A percentile compares a stretch with the other conserved stretches of the same genome.
Conservation (phyloP, 2,329 filamentous ascomycete genomes). For the Trichoderma sp. region DNA sequence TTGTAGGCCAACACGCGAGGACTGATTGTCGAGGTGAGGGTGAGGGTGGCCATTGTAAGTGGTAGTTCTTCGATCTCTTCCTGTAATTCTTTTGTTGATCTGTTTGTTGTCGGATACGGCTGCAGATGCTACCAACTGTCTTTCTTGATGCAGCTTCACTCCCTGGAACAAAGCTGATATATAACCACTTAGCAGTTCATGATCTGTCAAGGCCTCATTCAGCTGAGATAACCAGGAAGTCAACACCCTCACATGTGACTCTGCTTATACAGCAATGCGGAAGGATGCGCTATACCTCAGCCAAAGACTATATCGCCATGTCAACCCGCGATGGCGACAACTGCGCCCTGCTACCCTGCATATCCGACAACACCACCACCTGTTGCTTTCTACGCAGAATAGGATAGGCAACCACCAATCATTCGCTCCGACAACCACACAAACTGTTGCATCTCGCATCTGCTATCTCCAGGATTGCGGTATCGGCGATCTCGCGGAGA, state of each 20-base stretch:
- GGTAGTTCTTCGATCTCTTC: not conserved
- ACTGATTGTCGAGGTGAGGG: constrained; percentile 19
- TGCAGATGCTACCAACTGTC: no score
- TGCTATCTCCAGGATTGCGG: not conserved
- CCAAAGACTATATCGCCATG: constrained; percentile 22
- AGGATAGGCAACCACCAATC: not conserved
- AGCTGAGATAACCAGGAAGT: not conserved
- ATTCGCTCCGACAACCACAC: not conserved
- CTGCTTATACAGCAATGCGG: not conserved
- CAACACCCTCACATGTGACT: not conserved
- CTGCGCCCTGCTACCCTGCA: not conserved
- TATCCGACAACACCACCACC: no score
- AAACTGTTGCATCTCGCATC: not conserved
- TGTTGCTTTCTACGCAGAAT: no score
- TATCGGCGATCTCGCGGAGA: not conserved
- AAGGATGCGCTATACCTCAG: not conserved
- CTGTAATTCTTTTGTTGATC: not conserved
- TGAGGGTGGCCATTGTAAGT: constrained; percentile 18
- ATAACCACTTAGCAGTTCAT: not conserved
- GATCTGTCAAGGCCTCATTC: not conserved
- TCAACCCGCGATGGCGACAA: constrained; percentile 20
- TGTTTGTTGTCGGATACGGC: no score
- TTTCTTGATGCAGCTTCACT: not conserved
- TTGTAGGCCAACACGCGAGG: constrained; percentile 25
- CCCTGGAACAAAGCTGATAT: not conserved